phyloP scores from a whole-genome alignment of 352 stramenopile species.

The Phytophthora capsici region DNA sequence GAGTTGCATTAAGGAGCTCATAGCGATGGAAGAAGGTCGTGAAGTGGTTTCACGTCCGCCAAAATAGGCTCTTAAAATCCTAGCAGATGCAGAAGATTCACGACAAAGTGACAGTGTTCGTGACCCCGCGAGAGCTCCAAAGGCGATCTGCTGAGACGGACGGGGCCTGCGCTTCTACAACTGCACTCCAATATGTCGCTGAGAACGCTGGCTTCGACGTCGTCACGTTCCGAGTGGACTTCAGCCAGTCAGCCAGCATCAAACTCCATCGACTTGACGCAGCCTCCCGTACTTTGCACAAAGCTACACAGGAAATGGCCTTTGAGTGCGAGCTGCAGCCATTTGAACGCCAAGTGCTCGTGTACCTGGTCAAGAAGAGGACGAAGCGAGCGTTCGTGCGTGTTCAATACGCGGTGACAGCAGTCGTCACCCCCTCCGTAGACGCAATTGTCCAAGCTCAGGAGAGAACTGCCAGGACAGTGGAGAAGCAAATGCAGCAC shows the following conservation, averaged over 20 bases:
- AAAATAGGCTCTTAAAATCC: constrained; percentile 1
- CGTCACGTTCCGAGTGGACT: constrained; percentile 54
- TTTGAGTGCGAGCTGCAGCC: constrained; percentile 43
- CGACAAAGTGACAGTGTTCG: constrained; percentile 41
- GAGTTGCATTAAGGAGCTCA: constrained; percentile 85
- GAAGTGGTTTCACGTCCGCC: constrained; percentile 4
- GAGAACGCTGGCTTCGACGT: constrained; percentile 45
- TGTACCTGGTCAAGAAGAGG: constrained; percentile 33
- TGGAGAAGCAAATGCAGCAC: constrained; percentile 11
- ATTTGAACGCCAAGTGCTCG: constrained; percentile 44
- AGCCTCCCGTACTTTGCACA: constrained; percentile 2
- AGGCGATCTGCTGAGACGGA: not conserved
- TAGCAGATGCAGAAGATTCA: constrained; percentile 30
- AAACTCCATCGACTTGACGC: constrained; percentile 30
- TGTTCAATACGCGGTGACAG: constrained; percentile 40
- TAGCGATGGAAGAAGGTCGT: constrained; percentile 22
- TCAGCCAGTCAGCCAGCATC: constrained; percentile 47
- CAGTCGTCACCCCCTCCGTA: constrained; percentile 15
- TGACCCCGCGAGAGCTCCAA: constrained; percentile 32
- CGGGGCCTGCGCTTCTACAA: not conserved
- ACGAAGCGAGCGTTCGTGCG: constrained; percentile 51
- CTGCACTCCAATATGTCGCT: constrained; percentile 51
- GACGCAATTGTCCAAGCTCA: constrained; percentile 13
- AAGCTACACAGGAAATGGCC: constrained; percentile 8
- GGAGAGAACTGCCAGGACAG: not conserved